Evolutionary conservation across 1,284 basidiomycete genomes (phyloP).

Genomic region (Moniliella sp.): DNA sequence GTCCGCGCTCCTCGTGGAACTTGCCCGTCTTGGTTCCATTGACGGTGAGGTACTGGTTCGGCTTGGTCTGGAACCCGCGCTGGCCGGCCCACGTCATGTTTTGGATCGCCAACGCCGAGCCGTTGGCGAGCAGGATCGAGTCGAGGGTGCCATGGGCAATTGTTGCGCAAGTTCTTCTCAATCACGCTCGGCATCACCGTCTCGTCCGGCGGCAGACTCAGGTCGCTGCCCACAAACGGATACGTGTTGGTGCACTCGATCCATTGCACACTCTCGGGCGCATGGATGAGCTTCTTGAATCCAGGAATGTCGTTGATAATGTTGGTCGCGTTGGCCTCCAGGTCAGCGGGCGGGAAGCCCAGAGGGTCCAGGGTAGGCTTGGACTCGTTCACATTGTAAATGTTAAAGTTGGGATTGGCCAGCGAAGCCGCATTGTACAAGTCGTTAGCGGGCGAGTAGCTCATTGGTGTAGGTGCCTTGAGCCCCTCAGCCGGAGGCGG

Average conservation of each 20-base stretch:
- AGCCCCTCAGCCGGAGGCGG: slow-evolving; percentile 6
- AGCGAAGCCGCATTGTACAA: background rate
- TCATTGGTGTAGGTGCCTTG: background rate
- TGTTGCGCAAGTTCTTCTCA: slow-evolving; percentile 12
- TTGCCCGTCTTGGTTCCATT: slow-evolving; percentile 5
- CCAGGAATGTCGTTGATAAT: slow-evolving; percentile 13
- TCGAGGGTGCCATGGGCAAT: slow-evolving; percentile 23
- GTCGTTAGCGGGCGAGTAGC: slow-evolving; percentile 2
- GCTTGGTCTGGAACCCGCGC: slow-evolving; percentile 15
- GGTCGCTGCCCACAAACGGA: slow-evolving; percentile 8
- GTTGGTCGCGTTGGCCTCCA: slow-evolving; percentile 4
- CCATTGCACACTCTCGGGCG: slow-evolving; percentile 10
- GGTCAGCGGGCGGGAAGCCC: slow-evolving; percentile 7
- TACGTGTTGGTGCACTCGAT: slow-evolving; percentile 6
- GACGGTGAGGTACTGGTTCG: slow-evolving; percentile 7
- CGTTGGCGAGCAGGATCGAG: slow-evolving; percentile 17
- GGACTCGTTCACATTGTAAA: slow-evolving; percentile 5
- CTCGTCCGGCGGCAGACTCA: slow-evolving; percentile 1
- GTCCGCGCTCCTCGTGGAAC: slow-evolving; percentile 14
- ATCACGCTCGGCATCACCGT: slow-evolving; percentile 12
- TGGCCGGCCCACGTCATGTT: slow-evolving; percentile 27
- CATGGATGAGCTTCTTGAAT: slow-evolving; percentile 22
- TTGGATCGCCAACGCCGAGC: slow-evolving; percentile 16
- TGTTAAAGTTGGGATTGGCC: slow-evolving; percentile 1
- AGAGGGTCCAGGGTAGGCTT: slow-evolving; percentile 4